These are phyloP conservation scores for Floccularia luteovirens DNA, from an alignment of 768 basidiomycete genomes.

Conservation along the genomic window DNA sequence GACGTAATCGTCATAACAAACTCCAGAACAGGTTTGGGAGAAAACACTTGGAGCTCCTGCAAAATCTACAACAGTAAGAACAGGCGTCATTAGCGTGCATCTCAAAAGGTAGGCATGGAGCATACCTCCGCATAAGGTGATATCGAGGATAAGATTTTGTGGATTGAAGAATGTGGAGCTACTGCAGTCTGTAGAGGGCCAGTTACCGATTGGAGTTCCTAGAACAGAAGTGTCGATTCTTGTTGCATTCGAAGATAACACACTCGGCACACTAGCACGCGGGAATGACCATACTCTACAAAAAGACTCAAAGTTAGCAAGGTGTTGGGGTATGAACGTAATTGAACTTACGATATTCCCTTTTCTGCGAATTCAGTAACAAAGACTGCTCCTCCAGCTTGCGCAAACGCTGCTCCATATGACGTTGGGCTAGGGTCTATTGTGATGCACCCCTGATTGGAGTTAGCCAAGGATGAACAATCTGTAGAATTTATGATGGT, in stretches of 20 bases:
- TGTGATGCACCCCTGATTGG: slow-evolving; percentile 61
- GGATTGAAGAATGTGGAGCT: slow-evolving; percentile 47
- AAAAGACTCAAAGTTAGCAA: slow-evolving; percentile 1
- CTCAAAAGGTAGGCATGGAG: background rate
- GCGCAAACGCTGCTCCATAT: slow-evolving; percentile 63
- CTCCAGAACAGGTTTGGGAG: slow-evolving; percentile 53
- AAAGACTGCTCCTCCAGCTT: slow-evolving; percentile 63
- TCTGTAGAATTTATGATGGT: slow-evolving; percentile 48
- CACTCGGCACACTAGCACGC: slow-evolving; percentile 38
- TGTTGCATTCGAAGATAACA: slow-evolving; percentile 39
- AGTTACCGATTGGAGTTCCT: slow-evolving; percentile 66
- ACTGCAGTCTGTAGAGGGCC: slow-evolving; percentile 49
- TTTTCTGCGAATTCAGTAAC: slow-evolving; percentile 63
- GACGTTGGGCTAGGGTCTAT: slow-evolving; percentile 43
- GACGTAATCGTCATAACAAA: slow-evolving; percentile 67
- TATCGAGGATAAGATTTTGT: slow-evolving; percentile 67
- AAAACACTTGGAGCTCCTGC: slow-evolving; percentile 49
- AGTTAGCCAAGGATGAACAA: slow-evolving; percentile 45
- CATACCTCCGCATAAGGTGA: slow-evolving; percentile 59
- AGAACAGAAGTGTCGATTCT: slow-evolving; percentile 47
- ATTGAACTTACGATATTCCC: slow-evolving; percentile 51
- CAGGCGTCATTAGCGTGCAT: slow-evolving; percentile 5
- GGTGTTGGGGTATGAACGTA: background rate
- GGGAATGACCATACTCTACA: slow-evolving; percentile 59
- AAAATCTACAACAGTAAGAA: slow-evolving; percentile 23